Percentiles rank a stretch among this genome's conserved stretches.
These are phyloP conservation scores for Davidsoniella neocaledoniae DNA, from an alignment of 2,329 filamentous ascomycete species.

Conservation along the genomic window DNA sequence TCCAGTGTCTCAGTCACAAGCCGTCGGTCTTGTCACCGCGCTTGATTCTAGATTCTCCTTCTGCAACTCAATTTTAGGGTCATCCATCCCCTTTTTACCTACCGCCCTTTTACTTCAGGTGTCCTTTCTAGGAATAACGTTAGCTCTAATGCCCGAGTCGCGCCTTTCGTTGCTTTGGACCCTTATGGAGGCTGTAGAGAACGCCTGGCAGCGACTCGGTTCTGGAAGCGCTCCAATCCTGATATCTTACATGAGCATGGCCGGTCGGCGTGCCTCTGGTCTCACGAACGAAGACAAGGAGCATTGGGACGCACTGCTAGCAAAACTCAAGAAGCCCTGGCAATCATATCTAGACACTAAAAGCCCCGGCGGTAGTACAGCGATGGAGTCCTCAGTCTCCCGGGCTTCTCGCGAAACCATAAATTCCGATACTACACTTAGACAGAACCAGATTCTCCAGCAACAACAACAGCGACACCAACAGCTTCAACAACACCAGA, in stretches of 20 bases:
- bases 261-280: slow-evolving; percentile 18
- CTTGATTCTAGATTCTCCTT: slow-evolving; percentile 22
- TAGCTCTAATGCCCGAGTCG: slow-evolving; percentile 19
- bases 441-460: not conserved
- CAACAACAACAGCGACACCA: not conserved
- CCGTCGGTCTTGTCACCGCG: slow-evolving; percentile 18
- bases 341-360: not conserved
- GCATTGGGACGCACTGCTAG: slow-evolving; percentile 19
- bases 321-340: slow-evolving; percentile 15
- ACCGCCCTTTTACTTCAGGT: slow-evolving; percentile 23
- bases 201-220: slow-evolving; percentile 17
- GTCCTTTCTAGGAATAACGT: slow-evolving; percentile 23
- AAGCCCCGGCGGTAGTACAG: not conserved
- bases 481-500: not conserved
- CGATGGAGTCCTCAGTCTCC: not conserved
- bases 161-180: slow-evolving; percentile 22
- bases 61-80: slow-evolving; percentile 23
- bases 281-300: slow-evolving; percentile 21
- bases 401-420: not conserved
- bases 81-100: slow-evolving; percentile 20
- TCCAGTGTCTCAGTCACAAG: slow-evolving; percentile 3
- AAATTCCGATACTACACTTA: not conserved
- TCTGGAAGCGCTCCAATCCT: slow-evolving; percentile 22
- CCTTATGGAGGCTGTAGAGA: slow-evolving; percentile 22
- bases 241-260: slow-evolving; percentile 21